Base-by-base conservation (phyloP, 257 asterid genomes). In the Fraxinus quadrangulata region DNA sequence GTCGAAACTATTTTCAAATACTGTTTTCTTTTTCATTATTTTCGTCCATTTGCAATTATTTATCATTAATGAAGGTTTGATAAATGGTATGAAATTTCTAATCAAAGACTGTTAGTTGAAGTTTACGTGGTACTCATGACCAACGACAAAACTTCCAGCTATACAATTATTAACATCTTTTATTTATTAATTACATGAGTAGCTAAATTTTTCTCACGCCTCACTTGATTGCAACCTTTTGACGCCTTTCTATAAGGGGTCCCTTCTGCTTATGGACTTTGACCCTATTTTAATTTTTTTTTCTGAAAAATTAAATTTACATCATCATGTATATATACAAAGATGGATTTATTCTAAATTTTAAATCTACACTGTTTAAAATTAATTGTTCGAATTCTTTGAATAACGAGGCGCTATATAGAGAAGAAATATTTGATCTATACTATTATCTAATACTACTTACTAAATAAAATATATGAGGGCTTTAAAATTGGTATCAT, bases 101-200 rank as follows among this genome's bases (percentile, higher is more conserved):
- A 13, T 16, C 56, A 47, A 47, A 47, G 4, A 59, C 30, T n/a
- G 67, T 59, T 7, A 21, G 8, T 59, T 21, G 67, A 59, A 59
- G 30, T 59, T 59, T 59, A 7, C 4, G 34, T 63, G 33, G 33
- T 63, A 23, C 69, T 63, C 69, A 63, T 63, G 67, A 59, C 36
- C 6, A 23, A 26, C 6, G 69, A 63, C 69, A 63, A 24, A 63
- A 63, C 69, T 63, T 63, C 69, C 69, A 63, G 19, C 69, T 63
- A 24, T 3, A 24, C 26, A 13, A 63, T 63, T 63, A 26, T 63
- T 63, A n/a, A 23, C 17, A 24, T 21, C 34, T 63, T 26, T 26
- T 9, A 31, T 23, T 63, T 47, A 12, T 45, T 45, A 24, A 7
- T 61, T 23, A 61, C 24, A 23, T 61, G 2, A 23, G 5, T 23